Conservation (phyloP, 176 grass and related monocot genomes). For the Pontederia paniculata region DNA sequence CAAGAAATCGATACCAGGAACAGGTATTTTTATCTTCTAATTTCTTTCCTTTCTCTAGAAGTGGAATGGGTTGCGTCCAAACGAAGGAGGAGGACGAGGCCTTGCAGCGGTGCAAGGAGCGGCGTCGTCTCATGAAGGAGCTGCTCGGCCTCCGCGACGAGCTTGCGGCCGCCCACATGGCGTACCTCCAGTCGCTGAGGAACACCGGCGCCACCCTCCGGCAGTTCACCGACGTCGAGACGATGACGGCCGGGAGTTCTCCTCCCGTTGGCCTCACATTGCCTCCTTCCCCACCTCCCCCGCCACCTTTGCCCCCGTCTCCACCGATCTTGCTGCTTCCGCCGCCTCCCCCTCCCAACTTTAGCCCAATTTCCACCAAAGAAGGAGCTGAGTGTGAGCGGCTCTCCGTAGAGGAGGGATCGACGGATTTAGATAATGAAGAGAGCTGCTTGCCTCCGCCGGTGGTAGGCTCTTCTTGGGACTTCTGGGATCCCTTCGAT, state of each 20-base stretch:
- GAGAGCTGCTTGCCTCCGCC: conserved; percentile 51
- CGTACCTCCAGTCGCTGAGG: conserved; percentile 66
- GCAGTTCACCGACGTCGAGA: conserved; percentile 64
- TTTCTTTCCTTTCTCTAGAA: neutral
- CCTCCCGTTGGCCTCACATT: neutral
- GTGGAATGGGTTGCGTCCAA: conserved; percentile 67
- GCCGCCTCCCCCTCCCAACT: conserved; percentile 35
- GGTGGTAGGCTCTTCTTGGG: conserved; percentile 34
- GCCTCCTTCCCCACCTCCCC: conserved; percentile 17
- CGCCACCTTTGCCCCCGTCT: conserved; percentile 23
- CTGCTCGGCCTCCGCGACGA: conserved; percentile 46
- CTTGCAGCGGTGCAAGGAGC: conserved; percentile 71
- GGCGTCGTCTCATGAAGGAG: conserved; percentile 82
- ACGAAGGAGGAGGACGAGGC: conserved; percentile 80
- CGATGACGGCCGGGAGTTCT: conserved; percentile 21
- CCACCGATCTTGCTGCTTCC: conserved; percentile 32
- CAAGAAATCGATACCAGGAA: neutral
- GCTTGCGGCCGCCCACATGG: conserved; percentile 48
- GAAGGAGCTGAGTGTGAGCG: conserved; percentile 16
- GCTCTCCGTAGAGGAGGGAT: conserved; percentile 30
- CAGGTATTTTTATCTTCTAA: neutral
- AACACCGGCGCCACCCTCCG: conserved; percentile 81
- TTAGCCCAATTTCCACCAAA: conserved; percentile 44
- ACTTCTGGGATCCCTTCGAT: conserved; percentile 33
- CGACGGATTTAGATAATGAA: conserved; percentile 31